Base-by-base conservation (phyloP, 306 rosid genomes). In the Argentina anserina region DNA sequence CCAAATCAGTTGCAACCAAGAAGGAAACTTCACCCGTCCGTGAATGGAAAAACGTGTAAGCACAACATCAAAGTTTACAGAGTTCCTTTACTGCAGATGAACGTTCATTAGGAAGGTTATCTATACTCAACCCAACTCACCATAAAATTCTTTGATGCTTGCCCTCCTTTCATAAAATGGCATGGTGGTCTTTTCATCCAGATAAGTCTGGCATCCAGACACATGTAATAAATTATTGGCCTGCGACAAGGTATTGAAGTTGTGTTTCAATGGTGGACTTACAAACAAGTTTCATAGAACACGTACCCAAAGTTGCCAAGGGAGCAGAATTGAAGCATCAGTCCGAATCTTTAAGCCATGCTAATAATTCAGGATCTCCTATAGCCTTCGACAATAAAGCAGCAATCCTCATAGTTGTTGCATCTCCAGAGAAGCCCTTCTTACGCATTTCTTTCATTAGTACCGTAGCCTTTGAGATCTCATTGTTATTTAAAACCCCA, bases 1-100 rank as follows among this genome's bases (percentile, higher is more conserved):
- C 98, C 88, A 90, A 83, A 72, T 87, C 79, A 90, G 97, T 93
- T 90, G 97, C 84, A 90, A 56, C 53, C n/a, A n/a, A n/a, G 89
- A 91, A 79, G 98, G 98, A 77, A 87, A 93, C 84, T 90, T 81
- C 68, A 87, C 79, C 61, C 77, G 93, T 72, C 75, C 50, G 75
- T 10, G 46, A 55, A 81, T 72, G 65, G 53, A 75, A 47, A 56
- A 67, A 14, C n/a, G 46, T 2, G 52, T 29, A 15, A 33, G 34
- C 2, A 14, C 40, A 36, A 58, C 31, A 40, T 42, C 55, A 18
- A 66, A 0, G 56, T 43, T 28, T 7, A 23, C 34, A 55, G 40
- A 9, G 15, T n/a, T 33, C 36, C 37, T 31, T 26, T 53, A 5
- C 7, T 37, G 75, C 28, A 23, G 37, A 21, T 34, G 9, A 14